A percentile compares a stretch with the other conserved stretches of the same genome.
phyloP scores from a whole-genome alignment of 208 protist species.

The Tetramitus jugosus region DNA sequence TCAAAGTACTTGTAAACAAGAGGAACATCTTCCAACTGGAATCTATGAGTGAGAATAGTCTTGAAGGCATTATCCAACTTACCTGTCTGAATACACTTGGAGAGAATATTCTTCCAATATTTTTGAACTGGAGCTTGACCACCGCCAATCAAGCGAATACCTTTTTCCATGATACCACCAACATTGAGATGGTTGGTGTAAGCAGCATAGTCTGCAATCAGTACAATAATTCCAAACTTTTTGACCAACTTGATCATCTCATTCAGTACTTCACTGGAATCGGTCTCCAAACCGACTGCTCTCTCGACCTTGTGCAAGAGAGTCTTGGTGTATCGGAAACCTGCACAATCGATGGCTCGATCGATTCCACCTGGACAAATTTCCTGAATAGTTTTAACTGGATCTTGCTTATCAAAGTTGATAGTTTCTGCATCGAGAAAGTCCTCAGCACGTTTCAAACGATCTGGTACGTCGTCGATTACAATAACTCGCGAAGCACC shows the following conservation, averaged over 20 bases:
- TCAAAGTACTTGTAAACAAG: background rate
- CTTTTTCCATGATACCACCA: too few relatives aligned
- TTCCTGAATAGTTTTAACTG: too few relatives aligned
- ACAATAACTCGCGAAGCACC: too few relatives aligned
- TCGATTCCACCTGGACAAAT: constrained; percentile 37
- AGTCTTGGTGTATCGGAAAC: constrained; percentile 41
- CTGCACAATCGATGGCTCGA: constrained; percentile 32
- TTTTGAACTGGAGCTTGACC: too few relatives aligned
- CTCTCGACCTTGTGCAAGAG: too few relatives aligned
- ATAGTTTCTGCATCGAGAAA: background rate
- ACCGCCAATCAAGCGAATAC: too few relatives aligned
- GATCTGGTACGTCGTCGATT: too few relatives aligned
- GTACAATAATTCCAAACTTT: too few relatives aligned
- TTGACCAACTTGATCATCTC: too few relatives aligned
- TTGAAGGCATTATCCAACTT: background rate
- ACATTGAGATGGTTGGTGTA: too few relatives aligned
- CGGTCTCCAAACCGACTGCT: too few relatives aligned
- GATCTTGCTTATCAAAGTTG: background rate
- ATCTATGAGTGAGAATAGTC: background rate
- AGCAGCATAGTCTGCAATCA: too few relatives aligned
- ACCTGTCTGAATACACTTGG: background rate
- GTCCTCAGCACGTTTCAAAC: constrained; percentile 17
- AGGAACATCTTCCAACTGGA: background rate
- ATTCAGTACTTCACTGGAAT: constrained; percentile 35
- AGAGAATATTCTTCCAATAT: constrained; percentile 29